phyloP scores from a whole-genome alignment of 306 rosid genomes.

The Sechiopsis laciniata region DNA sequence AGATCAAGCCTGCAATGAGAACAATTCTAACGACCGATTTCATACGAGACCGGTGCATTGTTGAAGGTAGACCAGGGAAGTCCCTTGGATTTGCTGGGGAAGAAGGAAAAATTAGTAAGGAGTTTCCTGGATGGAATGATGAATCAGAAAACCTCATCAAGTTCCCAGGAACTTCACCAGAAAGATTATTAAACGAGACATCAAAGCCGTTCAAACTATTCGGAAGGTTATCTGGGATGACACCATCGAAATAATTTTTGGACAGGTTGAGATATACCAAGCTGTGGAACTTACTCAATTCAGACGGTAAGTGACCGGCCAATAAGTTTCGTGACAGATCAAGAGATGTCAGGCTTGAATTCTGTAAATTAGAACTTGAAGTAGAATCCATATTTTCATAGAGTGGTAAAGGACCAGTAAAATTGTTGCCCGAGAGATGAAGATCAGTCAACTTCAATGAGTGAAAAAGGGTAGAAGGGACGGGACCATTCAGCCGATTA shows the following conservation, averaged over 20 bases:
- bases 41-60: constrained; percentile 29
- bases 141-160: constrained; percentile 61
- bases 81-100: constrained; percentile 35
- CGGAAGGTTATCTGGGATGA: constrained; percentile 58
- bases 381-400: constrained; percentile 25
- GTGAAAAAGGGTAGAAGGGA: constrained; percentile 49
- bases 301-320: constrained; percentile 49
- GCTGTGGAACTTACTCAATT: constrained; percentile 41
- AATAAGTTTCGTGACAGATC: constrained; percentile 70
- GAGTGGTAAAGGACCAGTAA: constrained; percentile 51
- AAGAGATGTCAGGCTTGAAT: constrained; percentile 42
- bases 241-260: constrained; percentile 50
- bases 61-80: constrained; percentile 28
- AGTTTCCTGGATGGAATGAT: constrained; percentile 73
- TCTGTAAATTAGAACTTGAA: constrained; percentile 26
- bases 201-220: constrained; percentile 46
- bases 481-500: constrained; percentile 53
- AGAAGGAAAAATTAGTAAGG: constrained; percentile 46
- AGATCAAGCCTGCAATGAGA: constrained; percentile 48
- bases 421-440: constrained; percentile 53
- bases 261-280: constrained; percentile 54
- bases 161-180: constrained; percentile 54
- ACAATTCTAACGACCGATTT: constrained; percentile 45
- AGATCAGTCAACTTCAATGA: constrained; percentile 53
- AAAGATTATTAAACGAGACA: constrained; percentile 63